Percentiles rank a stretch among this genome's conserved stretches.
phyloP scores from a whole-genome alignment of 768 basidiomycete genomes.

The Russula brevipes region DNA sequence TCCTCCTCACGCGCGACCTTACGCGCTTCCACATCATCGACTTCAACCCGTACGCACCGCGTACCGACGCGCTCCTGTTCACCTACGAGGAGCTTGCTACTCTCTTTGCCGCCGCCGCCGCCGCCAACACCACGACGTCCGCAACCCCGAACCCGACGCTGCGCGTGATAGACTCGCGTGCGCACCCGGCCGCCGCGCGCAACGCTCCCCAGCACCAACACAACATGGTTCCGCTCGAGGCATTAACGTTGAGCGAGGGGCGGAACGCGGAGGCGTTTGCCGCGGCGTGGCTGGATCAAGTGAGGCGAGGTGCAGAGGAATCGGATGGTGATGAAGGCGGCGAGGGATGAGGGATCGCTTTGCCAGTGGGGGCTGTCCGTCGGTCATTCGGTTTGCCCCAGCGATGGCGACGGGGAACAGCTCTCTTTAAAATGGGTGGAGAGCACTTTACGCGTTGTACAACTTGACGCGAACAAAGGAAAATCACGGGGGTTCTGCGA shows the following conservation, averaged over 20 bases:
- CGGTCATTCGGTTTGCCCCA: not conserved
- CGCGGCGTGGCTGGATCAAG: slow-evolving; percentile 52
- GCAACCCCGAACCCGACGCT: slow-evolving; percentile 35
- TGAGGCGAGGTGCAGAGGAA: slow-evolving; percentile 33
- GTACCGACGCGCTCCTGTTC: slow-evolving; percentile 87
- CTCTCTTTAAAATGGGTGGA: not conserved
- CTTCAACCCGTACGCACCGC: slow-evolving; percentile 82
- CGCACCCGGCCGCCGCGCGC: slow-evolving; percentile 61
- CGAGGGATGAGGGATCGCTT: not conserved
- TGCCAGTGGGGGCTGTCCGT: too few relatives aligned
- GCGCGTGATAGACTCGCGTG: slow-evolving; percentile 65
- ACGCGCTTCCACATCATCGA: slow-evolving; percentile 77
- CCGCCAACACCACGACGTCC: slow-evolving; percentile 14
- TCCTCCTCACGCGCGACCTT: slow-evolving; percentile 80
- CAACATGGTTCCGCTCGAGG: slow-evolving; percentile 91
- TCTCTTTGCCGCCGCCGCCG: slow-evolving; percentile 30
- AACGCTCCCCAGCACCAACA: slow-evolving; percentile 75
- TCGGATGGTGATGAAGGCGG: slow-evolving; percentile 3
- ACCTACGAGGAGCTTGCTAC: slow-evolving; percentile 65
- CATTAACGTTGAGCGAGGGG: slow-evolving; percentile 72
- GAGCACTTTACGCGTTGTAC: too few relatives aligned
- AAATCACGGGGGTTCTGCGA: too few relatives aligned
- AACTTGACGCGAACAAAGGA: too few relatives aligned
- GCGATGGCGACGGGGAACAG: not conserved
- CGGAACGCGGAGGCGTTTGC: slow-evolving; percentile 69